phyloP scores from a whole-genome alignment of 2,329 filamentous ascomycete genomes.

The Microcyclospora tardicrescens region DNA sequence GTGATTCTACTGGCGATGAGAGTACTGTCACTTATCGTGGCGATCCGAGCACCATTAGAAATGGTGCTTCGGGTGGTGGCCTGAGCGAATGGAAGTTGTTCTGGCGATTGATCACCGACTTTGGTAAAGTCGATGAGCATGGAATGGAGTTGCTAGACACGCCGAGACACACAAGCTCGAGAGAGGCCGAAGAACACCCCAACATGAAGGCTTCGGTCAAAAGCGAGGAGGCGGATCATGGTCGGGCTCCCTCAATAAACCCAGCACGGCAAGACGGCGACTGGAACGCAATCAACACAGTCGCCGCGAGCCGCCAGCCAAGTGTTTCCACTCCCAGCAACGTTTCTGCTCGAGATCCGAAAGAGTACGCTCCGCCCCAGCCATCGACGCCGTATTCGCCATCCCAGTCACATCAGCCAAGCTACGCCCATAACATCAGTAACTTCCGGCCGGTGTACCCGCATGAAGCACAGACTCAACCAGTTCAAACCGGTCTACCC shows the following conservation, averaged over 20 bases:
- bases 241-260: constrained; percentile 9
- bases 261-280: constrained; percentile 18
- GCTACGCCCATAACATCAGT: constrained; percentile 11
- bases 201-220: constrained; percentile 21
- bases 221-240: constrained; percentile 18
- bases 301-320: constrained; percentile 12
- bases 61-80: constrained; percentile 34
- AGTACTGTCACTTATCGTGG: constrained; percentile 15
- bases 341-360: constrained; percentile 17
- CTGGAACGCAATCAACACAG: constrained; percentile 29
- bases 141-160: constrained; percentile 26
- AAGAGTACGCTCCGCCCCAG: constrained; percentile 13
- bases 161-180: constrained; percentile 6
- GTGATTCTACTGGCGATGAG: constrained; percentile 17
- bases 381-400: constrained; percentile 6
- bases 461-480: constrained; percentile 8
- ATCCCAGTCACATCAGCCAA: constrained; percentile 6
- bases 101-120: constrained; percentile 24
- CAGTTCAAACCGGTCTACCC: constrained; percentile 12
- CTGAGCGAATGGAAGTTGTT: constrained; percentile 42
- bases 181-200: constrained; percentile 14
- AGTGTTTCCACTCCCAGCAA: constrained; percentile 13
- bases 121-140: constrained; percentile 24
- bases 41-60: constrained; percentile 3
- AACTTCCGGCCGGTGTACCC: constrained; percentile 17